Evolutionary conservation across 139 green algal genomes (phyloP).

Genomic region (Mychonastes homosphaera): DNA sequence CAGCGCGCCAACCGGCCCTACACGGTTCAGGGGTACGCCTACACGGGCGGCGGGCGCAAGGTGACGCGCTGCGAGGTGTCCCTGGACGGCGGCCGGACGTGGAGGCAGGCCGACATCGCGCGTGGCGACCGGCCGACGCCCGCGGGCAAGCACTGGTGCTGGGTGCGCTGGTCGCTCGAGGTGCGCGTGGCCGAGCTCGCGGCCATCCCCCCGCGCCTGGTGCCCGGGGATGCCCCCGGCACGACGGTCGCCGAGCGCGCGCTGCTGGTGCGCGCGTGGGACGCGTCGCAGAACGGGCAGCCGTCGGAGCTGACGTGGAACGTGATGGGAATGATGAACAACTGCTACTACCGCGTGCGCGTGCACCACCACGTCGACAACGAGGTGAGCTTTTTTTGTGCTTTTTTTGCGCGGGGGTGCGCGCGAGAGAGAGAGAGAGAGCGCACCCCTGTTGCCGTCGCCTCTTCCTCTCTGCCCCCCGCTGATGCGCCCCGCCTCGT

Average conservation of each 20-base stretch:
- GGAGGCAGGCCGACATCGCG: constrained; percentile 63
- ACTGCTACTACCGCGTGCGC: constrained; percentile 72
- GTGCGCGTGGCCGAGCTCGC: constrained; percentile 21
- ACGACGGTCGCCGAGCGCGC: too few relatives aligned
- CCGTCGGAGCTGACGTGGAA: constrained; percentile 84
- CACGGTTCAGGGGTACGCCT: constrained; percentile 71
- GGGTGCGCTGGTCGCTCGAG: constrained; percentile 64
- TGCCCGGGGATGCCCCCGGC: too few relatives aligned
- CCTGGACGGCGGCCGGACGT: constrained; percentile 74
- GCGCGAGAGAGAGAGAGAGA: background rate
- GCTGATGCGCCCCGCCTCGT: background rate
- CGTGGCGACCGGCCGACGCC: constrained; percentile 51
- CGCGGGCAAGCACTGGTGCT: constrained; percentile 84
- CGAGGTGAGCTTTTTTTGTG: constrained; percentile 2
- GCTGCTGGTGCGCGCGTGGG: constrained; percentile 61
- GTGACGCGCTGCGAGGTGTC: constrained; percentile 89
- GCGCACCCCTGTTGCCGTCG: background rate
- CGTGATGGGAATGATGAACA: constrained; percentile 99
- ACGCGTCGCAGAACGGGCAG: constrained; percentile 78
- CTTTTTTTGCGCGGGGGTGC: too few relatives aligned
- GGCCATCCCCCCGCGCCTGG: background rate
- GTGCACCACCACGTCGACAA: constrained; percentile 34
- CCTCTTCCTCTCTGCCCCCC: background rate
- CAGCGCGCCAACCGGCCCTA: constrained; percentile 31
- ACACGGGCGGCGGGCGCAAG: constrained; percentile 72